Evolutionary conservation across 805 yeast species (phyloP).

Genomic region (Candida sanyiensis): DNA sequence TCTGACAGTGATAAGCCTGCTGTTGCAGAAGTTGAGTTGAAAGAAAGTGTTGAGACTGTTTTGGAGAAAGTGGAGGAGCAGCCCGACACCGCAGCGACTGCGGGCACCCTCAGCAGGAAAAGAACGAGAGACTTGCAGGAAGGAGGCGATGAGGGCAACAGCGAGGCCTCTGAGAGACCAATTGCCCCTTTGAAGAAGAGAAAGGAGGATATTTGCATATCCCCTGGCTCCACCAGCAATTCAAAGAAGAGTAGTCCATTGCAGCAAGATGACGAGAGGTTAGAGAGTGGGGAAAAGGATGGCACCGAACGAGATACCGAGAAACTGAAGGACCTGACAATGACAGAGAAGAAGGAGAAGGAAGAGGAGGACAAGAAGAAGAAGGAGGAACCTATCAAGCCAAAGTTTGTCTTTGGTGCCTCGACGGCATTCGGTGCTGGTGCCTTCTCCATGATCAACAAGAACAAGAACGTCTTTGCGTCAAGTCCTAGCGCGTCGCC

Average conservation of each 20-base stretch:
- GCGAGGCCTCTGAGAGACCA: slow-evolving; percentile 15
- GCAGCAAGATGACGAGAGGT: slow-evolving; percentile 9
- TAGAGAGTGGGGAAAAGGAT: neutral
- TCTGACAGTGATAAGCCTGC: neutral
- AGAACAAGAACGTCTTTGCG: slow-evolving; percentile 29
- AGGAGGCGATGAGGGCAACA: slow-evolving; percentile 17
- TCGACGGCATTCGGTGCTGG: slow-evolving; percentile 41
- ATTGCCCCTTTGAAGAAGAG: slow-evolving; percentile 9
- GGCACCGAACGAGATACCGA: slow-evolving; percentile 20
- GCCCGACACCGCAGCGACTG: slow-evolving; percentile 1
- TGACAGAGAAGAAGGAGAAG: neutral
- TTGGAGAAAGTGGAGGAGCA: neutral
- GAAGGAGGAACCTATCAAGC: slow-evolving; percentile 19
- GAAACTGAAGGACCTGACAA: too few relatives aligned
- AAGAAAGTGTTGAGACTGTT: neutral
- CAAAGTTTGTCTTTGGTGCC: slow-evolving; percentile 53
- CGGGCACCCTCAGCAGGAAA: slow-evolving; percentile 19
- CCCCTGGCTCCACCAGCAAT: too few relatives aligned
- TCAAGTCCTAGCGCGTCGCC: slow-evolving; percentile 19
- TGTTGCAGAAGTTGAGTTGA: neutral
- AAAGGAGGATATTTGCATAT: slow-evolving; percentile 3
- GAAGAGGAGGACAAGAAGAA: slow-evolving; percentile 6
- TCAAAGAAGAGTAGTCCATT: too few relatives aligned
- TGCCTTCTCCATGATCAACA: slow-evolving; percentile 31
- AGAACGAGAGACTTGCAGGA: slow-evolving; percentile 27